Base-by-base conservation (phyloP, 1,139 yeast genomes). In the Sugiyamaella novakii region DNA sequence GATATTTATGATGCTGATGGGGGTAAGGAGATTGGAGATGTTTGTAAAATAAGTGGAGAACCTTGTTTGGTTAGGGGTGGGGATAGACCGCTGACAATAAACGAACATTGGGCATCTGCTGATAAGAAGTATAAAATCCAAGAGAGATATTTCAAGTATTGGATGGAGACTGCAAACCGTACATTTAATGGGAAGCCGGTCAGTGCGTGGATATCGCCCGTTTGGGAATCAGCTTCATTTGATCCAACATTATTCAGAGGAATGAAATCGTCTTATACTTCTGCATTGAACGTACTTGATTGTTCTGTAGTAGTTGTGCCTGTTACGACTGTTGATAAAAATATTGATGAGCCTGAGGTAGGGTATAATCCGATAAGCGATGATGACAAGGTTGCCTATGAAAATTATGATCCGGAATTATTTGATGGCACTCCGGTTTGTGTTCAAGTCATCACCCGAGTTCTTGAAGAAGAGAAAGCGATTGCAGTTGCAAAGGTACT, bases 371-470 rank as follows among this genome's bases (percentile, higher is more conserved):
- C 30, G 11, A n/a, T 28, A 4, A 27, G 25, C 12, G 35, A 27
- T 5, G 17, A 39, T 12, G 43, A 46, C 19, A 30, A 12, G n/a
- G 12, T 14, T n/a, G 25, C 19, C 15, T 15, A 39, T 18, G 39
- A 46, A 10, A 37, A 24, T n/a, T 84, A 83, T 64, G 72, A 81
- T 54, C 79, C 86, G 2, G 75, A 70, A 43, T 74, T 77, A 54
- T 73, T 76, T 64, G 76, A 80, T 53, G 83, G 84, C 0, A 78
- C 83, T 57, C 87, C 88, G 1, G 84, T 83, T 6, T 78, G 83
- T 18, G 72, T 83, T 17, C 89, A 84, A 66, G 68, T 84, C 4
- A 78, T 82, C 15, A 38, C 36, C 2, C 30, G 43, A 30, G 14
- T 24, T 11, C 28, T 31, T 10, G 49, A 46, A 15, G 49, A 46